phyloP scores from a whole-genome alignment of 2,329 filamentous ascomycete species.

The Sclerotinia trifoliorum region DNA sequence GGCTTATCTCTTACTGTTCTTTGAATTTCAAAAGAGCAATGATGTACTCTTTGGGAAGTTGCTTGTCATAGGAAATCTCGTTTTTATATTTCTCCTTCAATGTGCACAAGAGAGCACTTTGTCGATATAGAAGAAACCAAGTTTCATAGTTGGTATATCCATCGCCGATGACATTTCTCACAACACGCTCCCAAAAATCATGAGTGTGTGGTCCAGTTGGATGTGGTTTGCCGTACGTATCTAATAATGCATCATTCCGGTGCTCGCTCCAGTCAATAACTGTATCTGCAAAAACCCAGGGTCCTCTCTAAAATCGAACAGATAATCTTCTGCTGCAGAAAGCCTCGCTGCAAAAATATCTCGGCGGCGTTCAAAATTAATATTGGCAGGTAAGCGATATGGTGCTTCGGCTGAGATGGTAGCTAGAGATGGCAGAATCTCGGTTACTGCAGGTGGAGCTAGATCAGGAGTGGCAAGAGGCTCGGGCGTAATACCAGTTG shows the following conservation, averaged over 20 bases:
- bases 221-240: not conserved
- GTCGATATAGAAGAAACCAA: not conserved
- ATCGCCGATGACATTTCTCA: not conserved
- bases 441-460: not conserved
- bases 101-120: not conserved
- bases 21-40: not conserved
- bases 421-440: not conserved
- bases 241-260: not conserved
- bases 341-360: not conserved
- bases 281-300: not conserved
- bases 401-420: not conserved
- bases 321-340: not conserved
- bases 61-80: not conserved
- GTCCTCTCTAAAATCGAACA: not conserved
- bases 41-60: not conserved
- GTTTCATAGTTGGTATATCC: not conserved
- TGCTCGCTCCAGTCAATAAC: not conserved
- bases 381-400: not conserved
- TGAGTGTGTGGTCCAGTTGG: not conserved
- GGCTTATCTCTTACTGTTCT: not conserved
- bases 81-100: not conserved
- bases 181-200: not conserved
- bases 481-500: not conserved
- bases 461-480: not conserved
- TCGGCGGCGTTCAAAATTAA: not conserved